Base-by-base conservation (phyloP, 768 basidiomycete species). In the Lenzites betulinus region DNA sequence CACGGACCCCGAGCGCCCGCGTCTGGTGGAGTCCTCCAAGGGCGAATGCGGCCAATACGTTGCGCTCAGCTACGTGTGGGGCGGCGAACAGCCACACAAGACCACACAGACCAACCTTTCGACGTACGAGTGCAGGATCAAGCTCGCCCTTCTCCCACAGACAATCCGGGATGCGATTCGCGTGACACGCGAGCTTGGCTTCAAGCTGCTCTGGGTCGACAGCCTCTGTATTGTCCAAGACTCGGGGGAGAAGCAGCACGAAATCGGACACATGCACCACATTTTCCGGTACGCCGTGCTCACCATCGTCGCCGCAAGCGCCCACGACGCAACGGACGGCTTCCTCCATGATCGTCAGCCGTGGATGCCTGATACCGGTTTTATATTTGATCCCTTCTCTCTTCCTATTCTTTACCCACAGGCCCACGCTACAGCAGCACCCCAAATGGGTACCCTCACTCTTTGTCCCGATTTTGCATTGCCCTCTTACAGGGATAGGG, bases 141-240 rank as follows among this genome's bases (percentile, higher is more conserved):
- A 62, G 22, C 18, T 30, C 9, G 12, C 26, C 11, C 22, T 12
- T 9, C 35, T 64, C 18, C 63, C 63, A 12, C 43, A 41, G 46
- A 60, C 58, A 13, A 51, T 64, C 42, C n/a, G 25, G 23, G 63
- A 64, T n/a, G 58, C 63, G 3, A 58, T 64, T 23, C 15, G 43
- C 1, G 11, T 36, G 15, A 54, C 56, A 23, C 53, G 51, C 41
- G 15, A 22, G 15, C 22, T 59, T 9, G 58, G 58, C 1, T n/a
- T 58, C n/a, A 50, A 49, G 26, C 59, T 59, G 25, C 53, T 64
- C 4, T 64, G 63, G 63, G 53, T 64, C 13, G 58, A 64, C 44
- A 47, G 58, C 5, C 23, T 64, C 3, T 64, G 63, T 33, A 60
- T 64, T 42, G 8, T 64, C 11, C 63, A 64, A 23, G 43, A 39